Evolutionary conservation across 2,329 filamentous ascomycete species (phyloP), one percentile per base, ranked within the genome.

Genomic region (Cyclaneusma minus): DNA sequence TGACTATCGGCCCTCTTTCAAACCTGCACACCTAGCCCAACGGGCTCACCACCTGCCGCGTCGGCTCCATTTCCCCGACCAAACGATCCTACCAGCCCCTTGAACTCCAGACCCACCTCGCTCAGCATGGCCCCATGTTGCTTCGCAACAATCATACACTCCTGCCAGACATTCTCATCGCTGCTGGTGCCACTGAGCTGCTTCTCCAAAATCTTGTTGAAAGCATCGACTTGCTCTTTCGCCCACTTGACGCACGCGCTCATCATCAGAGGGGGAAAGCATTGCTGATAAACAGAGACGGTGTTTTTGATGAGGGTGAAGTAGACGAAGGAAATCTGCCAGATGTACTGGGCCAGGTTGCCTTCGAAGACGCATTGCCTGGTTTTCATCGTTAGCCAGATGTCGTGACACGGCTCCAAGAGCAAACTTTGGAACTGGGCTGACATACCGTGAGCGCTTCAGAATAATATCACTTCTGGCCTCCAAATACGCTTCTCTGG

Each of bases 241-340:
- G 84, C 85, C 89, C 89, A 98, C 47, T 87, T 91, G 42, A 98
- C 87, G 41, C 84, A 92, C 1, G 85, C 84, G 43, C 83, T 92
- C 66, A 89, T 91, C 59, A 89, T 82, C 9, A 73, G 62, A 14
- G 81, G 66, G 7, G 84, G 76, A 47, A 95, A 95, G 48, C 83
- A 92, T 28, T 62, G 58, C 45, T 92, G 83, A 52, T 89, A 94
- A 44, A 81, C 85, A 43, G 69, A 68, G 33, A 95, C 79, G 0
- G 89, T 95, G 52, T 95, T 94, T 40, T 82, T 75, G 47, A 98
- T 87, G 37, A 93, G 67, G 28, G 75, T 84, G 54, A 98, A 98
- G 52, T 93, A 94, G 30, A 93, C 84, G 51, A 84, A 94, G 2
- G 87, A 89, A 24, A 95, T 63, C 47, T 93, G 82, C 64, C 85